phyloP scores from a whole-genome alignment of 139 green algal species.

The Pseudopediastrum boryanum region DNA sequence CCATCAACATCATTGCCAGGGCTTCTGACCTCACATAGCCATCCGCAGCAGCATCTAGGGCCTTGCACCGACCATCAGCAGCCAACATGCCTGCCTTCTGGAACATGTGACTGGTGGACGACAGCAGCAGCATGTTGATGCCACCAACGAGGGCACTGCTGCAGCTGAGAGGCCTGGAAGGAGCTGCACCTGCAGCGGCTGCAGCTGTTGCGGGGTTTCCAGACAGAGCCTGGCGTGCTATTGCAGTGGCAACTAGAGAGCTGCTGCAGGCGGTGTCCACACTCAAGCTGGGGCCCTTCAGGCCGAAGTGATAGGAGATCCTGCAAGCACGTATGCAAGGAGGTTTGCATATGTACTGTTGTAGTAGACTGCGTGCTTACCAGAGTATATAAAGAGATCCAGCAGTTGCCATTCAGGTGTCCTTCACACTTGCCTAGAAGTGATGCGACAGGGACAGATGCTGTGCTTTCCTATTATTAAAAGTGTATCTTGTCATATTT shows the following conservation, averaged over 20 bases:
- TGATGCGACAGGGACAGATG: no score
- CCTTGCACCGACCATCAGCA: conserved; percentile 84
- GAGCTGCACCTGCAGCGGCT: not conserved
- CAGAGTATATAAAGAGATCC: no score
- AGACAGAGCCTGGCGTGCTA: conserved; percentile 44
- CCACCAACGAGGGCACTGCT: conserved; percentile 62
- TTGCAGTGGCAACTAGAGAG: conserved; percentile 75
- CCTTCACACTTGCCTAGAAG: no score
- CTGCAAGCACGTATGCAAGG: no score
- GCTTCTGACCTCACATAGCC: conserved; percentile 76
- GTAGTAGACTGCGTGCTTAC: no score
- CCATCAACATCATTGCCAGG: conserved; percentile 46
- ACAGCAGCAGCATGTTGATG: conserved; percentile 78
- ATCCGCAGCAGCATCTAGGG: conserved; percentile 80
- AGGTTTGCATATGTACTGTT: not conserved
- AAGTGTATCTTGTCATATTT: no score
- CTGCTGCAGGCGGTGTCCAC: conserved; percentile 91
- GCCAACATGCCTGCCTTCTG: conserved; percentile 34
- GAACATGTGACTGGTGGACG: conserved; percentile 78
- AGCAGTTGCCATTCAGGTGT: no score
- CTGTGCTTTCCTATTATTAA: no score
- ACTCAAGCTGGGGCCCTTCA: conserved; percentile 65
- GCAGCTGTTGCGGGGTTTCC: not conserved
- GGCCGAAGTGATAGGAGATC: conserved; percentile 74
- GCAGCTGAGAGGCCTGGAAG: not conserved